Evolutionary conservation across 108 stramenopile species (phyloP).

Genomic region (Cyclotella kingstonii): DNA sequence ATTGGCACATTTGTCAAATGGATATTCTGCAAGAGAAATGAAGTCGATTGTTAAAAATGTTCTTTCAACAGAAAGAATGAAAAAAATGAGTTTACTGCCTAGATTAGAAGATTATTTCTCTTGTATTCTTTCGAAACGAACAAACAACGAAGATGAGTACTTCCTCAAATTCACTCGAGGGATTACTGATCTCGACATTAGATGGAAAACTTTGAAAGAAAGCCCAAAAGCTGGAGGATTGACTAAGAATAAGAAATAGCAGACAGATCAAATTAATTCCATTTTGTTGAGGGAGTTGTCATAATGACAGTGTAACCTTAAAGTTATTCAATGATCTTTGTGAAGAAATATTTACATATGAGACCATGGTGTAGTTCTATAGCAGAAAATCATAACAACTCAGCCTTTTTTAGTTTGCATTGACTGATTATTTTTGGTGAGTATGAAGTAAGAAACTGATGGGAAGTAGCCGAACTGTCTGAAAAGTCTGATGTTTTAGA

Average conservation of each 20-base stretch:
- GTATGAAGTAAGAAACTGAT: no score
- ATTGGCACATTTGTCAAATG: slow-evolving; percentile 67
- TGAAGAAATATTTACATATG: no score
- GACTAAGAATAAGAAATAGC: slow-evolving; percentile 36
- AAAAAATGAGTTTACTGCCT: slow-evolving; percentile 40
- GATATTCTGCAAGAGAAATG: slow-evolving; percentile 72
- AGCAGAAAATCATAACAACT: no score
- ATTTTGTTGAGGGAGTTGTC: no score
- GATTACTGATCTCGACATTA: slow-evolving; percentile 53
- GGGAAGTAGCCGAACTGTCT: no score
- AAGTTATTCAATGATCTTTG: no score
- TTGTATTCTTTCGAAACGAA: slow-evolving; percentile 12
- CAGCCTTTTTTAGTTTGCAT: no score
- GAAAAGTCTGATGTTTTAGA: no score
- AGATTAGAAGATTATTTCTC: slow-evolving; percentile 52
- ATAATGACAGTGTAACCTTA: no score
- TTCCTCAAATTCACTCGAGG: slow-evolving; percentile 57
- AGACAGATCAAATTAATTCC: no score
- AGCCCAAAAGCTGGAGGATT: slow-evolving; percentile 26
- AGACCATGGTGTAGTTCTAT: no score
- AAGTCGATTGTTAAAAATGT: slow-evolving; percentile 35
- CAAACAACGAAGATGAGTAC: slow-evolving; percentile 15
- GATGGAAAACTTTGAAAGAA: slow-evolving; percentile 48
- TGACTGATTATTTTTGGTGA: no score
- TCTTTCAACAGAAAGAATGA: slow-evolving; percentile 54